Conservation (phyloP, 805 yeast species). For the Pichia eremophila region DNA sequence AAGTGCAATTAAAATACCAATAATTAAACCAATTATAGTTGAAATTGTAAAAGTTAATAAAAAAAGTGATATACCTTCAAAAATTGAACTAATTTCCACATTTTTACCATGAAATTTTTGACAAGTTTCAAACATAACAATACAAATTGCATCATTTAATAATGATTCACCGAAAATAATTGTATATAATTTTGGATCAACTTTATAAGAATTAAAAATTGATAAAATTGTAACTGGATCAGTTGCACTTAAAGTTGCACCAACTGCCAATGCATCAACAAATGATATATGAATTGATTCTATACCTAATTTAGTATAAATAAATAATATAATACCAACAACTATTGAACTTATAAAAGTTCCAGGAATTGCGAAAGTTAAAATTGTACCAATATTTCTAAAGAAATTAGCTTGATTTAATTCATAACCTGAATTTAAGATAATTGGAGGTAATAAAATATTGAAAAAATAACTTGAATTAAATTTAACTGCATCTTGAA, state of each 20-base stretch:
- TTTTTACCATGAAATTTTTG: conserved; percentile 88
- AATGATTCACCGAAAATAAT: conserved; percentile 95
- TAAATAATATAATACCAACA: conserved; percentile 73
- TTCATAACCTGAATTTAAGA: conserved; percentile 92
- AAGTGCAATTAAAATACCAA: conserved; percentile 85
- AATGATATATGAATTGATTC: conserved; percentile 84
- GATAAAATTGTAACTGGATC: conserved; percentile 97
- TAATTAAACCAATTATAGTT: conserved; percentile 75
- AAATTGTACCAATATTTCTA: conserved; percentile 79
- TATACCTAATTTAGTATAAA: conserved; percentile 87
- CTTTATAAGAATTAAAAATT: conserved; percentile 94
- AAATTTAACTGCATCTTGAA: conserved; percentile 93
- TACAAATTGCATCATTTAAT: conserved; percentile 93
- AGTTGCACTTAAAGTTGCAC: conserved; percentile 96
- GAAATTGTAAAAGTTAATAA: conserved; percentile 89
- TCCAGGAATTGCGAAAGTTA: conserved; percentile 94
- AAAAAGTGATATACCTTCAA: conserved; percentile 91
- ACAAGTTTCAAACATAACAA: conserved; percentile 98
- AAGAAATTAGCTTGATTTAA: conserved; percentile 93
- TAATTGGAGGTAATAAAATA: conserved; percentile 89
- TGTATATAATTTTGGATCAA: conserved; percentile 94
- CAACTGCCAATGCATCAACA: conserved; percentile 95
- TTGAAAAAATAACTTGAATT: conserved; percentile 92
- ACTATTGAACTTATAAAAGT: conserved; percentile 89
- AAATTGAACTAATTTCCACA: conserved; percentile 64